Base-by-base conservation (phyloP, 2,329 filamentous ascomycete species). In the Alternaria hordeiaustralica region DNA sequence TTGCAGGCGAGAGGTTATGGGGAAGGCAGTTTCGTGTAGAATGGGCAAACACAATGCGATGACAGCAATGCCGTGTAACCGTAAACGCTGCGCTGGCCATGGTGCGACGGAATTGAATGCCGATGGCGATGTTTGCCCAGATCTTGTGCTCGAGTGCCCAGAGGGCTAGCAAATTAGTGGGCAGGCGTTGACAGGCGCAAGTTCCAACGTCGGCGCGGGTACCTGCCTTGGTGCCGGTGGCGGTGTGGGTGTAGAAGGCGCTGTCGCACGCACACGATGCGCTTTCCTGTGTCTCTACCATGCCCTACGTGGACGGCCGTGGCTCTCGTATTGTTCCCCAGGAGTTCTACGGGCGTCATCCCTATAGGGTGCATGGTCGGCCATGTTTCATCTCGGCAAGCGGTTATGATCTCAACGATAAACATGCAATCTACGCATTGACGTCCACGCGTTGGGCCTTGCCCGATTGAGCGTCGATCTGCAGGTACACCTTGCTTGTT, bases 401-500 rank as follows among this genome's bases (percentile, higher is more conserved):
- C 26, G 9, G 26, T 46, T 11, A 43, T 55, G 18, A 54, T 58
- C 20, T 47, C 60, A 47, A 53, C 53, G 53, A 62, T 62, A 56
- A 54, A 62, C 30, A 55, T 28, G 58, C 58, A 60, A 60, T 59
- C 60, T 46, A 55, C 33, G 50, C 60, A 63, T 21, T 50, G 60
- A 46, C 60, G 55, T 58, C 60, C 56, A 45, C 61, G 61, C 57
- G 61, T 53, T 63, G 45, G 44, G 20, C 51, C 58, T 53, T 60
- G 8, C 63, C 63, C 45, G 51, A 63, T 59, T 18, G 53, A 25
- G 56, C n/a, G 45, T 28, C 43, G 63, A 64, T 63, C 63, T 64
- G 60, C 63, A 66, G 61, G 63, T 58, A 64, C 64, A 64, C 36
- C 59, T 60, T 59, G 58, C 49, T 69, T 63, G 43, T 57, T 46